Evolutionary conservation across 352 stramenopile species (phyloP), one percentile per base, ranked within the genome.

Genomic region (Globisporangium yorkense): DNA sequence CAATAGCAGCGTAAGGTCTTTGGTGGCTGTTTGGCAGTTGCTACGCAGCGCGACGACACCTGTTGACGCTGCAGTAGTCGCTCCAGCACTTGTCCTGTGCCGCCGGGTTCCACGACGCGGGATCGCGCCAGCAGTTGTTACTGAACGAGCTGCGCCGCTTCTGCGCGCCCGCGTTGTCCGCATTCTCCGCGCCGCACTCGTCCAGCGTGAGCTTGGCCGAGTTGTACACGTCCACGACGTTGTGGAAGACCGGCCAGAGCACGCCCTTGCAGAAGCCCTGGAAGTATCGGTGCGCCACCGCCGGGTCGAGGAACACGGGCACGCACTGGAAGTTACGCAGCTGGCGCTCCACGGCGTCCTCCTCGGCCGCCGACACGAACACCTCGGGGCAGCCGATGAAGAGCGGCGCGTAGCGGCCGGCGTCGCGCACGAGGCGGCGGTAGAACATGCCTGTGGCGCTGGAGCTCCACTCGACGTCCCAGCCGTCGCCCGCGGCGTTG

Each of bases 241-340:
- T 98, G 74, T 99, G 96, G 62, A 99, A 94, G 33, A 98, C 83
- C 1, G 96, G 96, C 96, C 96, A 99, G 16, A 99, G 82, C n/a
- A 98, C 84, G 49, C 94, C 92, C 68, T 99, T 98, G 75, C 96
- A 99, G 66, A 98, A 99, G 20, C 88, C 90, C 68, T 96, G 77
- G 67, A 93, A 96, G 70, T 94, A 94, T 24, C 72, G 75, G 53
- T 93, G 78, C 24, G 80, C 81, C 41, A 98, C 67, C 4, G 72
- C 64, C 12, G 90, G 83, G 46, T 98, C 89, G 35, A 98, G 70
- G 68, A 98, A 99, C 45, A 99, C 96, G 1, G 96, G 95, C 24
- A 98, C 92, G 63, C 95, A 99, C 56, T 97, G 83, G 56, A 98
- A 94, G 27, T 77, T 72, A 40, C 88, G 72, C 41, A 88, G 71